A percentile compares a stretch with the other conserved stretches of the same genome.
phyloP scores from a whole-genome alignment of 345 rosid species.

The Boechera retrofracta region DNA sequence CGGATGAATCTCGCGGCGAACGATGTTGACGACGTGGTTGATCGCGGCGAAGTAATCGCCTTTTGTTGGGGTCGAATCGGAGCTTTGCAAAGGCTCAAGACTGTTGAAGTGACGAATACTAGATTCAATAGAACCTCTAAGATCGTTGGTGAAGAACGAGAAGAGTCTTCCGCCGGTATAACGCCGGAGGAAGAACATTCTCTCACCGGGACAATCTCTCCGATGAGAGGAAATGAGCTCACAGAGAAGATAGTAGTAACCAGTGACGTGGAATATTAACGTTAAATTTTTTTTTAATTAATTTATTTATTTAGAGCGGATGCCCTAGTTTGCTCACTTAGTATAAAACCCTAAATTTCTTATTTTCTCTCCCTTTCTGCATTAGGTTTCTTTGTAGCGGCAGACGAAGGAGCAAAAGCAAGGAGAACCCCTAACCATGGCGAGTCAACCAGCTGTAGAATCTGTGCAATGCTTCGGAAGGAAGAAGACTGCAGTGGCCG shows the following conservation, averaged over 20 bases:
- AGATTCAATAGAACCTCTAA: not conserved
- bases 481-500: conserved; percentile 88
- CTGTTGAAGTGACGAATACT: conserved; percentile 21
- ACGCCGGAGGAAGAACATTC: conserved; percentile 39
- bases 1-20: conserved; percentile 79
- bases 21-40: conserved; percentile 79
- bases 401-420: not conserved
- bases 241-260: not conserved
- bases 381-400: conserved; percentile 38
- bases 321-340: conserved; percentile 29
- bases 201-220: conserved; percentile 12
- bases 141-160: not conserved
- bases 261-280: conserved; percentile 27
- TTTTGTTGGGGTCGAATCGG: conserved; percentile 45
- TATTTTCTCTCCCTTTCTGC: conserved; percentile 6
- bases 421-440: conserved; percentile 33
- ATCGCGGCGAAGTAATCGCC: conserved; percentile 82
- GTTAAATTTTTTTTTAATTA: not conserved
- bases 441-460: conserved; percentile 39
- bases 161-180: conserved; percentile 21
- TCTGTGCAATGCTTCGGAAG: conserved; percentile 84
- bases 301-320: not conserved
- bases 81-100: conserved; percentile 33
- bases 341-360: conserved; percentile 12
- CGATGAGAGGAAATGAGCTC: not conserved